Evolutionary conservation across 768 basidiomycete species (phyloP).

Genomic region (Psilocybe azurescens): DNA sequence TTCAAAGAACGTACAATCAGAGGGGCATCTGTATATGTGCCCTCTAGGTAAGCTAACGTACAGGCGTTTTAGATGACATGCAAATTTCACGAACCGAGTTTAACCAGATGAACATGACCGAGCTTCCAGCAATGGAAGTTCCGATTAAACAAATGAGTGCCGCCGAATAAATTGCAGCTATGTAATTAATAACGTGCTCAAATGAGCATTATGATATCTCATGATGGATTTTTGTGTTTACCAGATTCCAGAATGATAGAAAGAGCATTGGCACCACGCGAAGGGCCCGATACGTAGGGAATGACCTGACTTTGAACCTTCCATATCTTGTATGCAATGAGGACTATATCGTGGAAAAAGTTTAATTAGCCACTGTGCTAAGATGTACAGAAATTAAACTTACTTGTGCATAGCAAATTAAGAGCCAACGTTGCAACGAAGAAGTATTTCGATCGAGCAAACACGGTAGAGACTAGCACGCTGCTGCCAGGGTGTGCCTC

Average conservation of each 20-base stretch:
- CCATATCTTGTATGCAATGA: constrained; percentile 8
- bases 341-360: neutral
- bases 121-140: neutral
- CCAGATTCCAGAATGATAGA: constrained; percentile 5
- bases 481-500: neutral
- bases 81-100: neutral
- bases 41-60: neutral
- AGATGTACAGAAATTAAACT: neutral
- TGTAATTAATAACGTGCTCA: neutral
- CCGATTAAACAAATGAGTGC: constrained; percentile 1
- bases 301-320: neutral
- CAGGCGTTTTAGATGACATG: no score
- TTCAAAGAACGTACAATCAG: neutral
- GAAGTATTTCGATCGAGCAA: constrained; percentile 4
- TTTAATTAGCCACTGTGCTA: neutral
- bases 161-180: constrained; percentile 5
- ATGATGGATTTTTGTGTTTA: neutral
- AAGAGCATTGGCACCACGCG: neutral
- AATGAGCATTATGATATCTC: neutral
- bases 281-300: neutral
- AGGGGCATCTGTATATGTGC: neutral
- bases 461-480: neutral
- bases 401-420: constrained; percentile 4
- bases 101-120: constrained; percentile 2
- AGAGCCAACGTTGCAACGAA: constrained; percentile 2